Base-by-base conservation (phyloP, 2,329 filamentous ascomycete species). In the Magnaporthiopsis rhizophila region DNA sequence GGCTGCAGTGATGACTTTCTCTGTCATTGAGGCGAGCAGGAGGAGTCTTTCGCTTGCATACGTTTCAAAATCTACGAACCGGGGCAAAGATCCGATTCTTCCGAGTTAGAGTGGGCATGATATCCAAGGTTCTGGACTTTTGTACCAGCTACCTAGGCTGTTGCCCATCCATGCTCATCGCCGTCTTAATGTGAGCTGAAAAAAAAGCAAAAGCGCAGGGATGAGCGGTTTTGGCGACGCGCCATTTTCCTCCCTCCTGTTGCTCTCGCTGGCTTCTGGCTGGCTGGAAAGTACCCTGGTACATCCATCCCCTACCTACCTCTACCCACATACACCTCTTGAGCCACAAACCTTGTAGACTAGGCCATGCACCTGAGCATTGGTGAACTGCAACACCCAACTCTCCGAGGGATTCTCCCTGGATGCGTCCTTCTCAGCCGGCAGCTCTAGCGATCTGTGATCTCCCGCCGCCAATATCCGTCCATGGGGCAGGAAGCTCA, bases 81-180 rank as follows among this genome's bases (percentile, higher is more conserved):
- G 36, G 45, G 50, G 38, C 60, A 53, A 62, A 62, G 60, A 62
- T 50, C 60, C 60, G 34, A 56, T 62, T 62, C 60, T 62, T 62
- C 60, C 60, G 32, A 62, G 60, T 50, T 56, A 36, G 45, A 53
- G 15, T 50, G 26, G 26, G 38, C 38, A 62, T 62, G 60, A 53
- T 56, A 56, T 38, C 60, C 60, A 56, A 62, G 30, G 24, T 36
- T 36, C 60, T 53, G 36, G 24, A 11, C n/a, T 45, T 3, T 3
- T 28, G n/a, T 30, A 30, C 30, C 30, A 30, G 13, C n/a, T 15
- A 28, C 24, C n/a, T 61, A 28, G 32, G 8, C 56, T 26, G 56
- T n/a, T 58, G 11, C 36, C 28, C 28, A 30, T 30, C 5, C 36
- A 34, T 50, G 24, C 34, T 7, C 59, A 50, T 28, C 30, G 18